Base-by-base conservation (phyloP, 208 protist species). In the Trypanosoma cruzi region DNA sequence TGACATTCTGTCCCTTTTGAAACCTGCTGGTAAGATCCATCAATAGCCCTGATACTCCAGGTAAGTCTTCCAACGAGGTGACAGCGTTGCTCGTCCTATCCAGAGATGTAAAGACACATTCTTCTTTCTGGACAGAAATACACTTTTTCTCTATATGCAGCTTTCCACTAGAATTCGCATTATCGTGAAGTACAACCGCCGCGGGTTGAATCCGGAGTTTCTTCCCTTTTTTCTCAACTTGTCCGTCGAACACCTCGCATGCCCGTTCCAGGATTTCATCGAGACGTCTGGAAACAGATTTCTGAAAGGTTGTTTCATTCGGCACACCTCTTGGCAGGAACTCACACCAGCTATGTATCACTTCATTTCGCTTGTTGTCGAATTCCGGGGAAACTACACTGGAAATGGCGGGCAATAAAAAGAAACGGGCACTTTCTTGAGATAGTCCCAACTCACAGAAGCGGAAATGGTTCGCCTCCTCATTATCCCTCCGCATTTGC, bases 191-290 rank as follows among this genome's bases (percentile, higher is more conserved):
- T 0, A 65, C 28, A 37, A 31, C 60, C 31, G 46, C 60, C 22
- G 26, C 32, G 5, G 46, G 18, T 31, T 65, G 60, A 54, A 65
- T 40, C 18, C 22, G 29, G 6, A 13, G 6, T n/a, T 22, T 6
- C 36, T 36, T 65, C 14, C 14, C 8, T 24, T 16, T 28, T 32
- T 55, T 34, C 31, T 49, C 46, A 37, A 34, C 4, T 16, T 4
- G 40, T 22, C 54, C 37, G 24, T 65, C 44, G 20, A 50, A 54
- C 2, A 52, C 42, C 5, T 6, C 42, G 36, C 18, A 34, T 4
- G 36, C 60, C 18, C 44, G 60, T 36, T 54, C 42, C 44, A 65
- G n/a, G 4, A 65, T 20, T 13, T 54, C 26, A 37, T 65, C 60
- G 20, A 65, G 26, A 54, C 60, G 60, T 54, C 54, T 65, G 1